Evolutionary conservation across 1,284 basidiomycete genomes (phyloP).

Genomic region (Fomitopsis pinicola): DNA sequence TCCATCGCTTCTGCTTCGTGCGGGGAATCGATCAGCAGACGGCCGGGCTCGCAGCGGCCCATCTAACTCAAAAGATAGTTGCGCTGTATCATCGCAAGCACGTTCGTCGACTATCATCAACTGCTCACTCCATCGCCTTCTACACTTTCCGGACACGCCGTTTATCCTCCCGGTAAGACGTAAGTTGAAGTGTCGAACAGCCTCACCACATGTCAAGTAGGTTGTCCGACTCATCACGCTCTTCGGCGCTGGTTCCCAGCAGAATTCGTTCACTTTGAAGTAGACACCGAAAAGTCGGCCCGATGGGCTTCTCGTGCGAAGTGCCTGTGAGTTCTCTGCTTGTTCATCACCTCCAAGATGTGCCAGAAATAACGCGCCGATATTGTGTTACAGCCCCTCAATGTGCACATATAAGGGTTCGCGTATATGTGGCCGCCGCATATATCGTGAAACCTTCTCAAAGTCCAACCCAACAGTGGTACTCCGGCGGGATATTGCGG

Average conservation of each 20-base stretch:
- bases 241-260: neutral
- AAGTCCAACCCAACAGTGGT: neutral
- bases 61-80: neutral
- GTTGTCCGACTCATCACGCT: neutral
- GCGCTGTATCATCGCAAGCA: neutral
- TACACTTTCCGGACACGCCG: neutral
- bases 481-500: neutral
- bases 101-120: neutral
- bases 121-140: neutral
- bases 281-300: neutral
- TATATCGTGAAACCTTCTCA: neutral
- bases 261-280: neutral
- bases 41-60: neutral
- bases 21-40: neutral
- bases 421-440: no score
- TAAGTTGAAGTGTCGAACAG: neutral
- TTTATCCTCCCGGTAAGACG: neutral
- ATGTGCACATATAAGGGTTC: neutral
- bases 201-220: neutral
- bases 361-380: neutral
- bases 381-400: neutral
- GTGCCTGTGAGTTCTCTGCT: neutral
- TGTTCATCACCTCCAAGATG: neutral
- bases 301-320: neutral
- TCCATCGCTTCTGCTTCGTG: neutral